Percentiles rank a stretch among this genome's conserved stretches.
Evolutionary conservation across 192 early-diverging fungal genomes (phyloP).

Genomic region (Coemansia sp.): DNA sequence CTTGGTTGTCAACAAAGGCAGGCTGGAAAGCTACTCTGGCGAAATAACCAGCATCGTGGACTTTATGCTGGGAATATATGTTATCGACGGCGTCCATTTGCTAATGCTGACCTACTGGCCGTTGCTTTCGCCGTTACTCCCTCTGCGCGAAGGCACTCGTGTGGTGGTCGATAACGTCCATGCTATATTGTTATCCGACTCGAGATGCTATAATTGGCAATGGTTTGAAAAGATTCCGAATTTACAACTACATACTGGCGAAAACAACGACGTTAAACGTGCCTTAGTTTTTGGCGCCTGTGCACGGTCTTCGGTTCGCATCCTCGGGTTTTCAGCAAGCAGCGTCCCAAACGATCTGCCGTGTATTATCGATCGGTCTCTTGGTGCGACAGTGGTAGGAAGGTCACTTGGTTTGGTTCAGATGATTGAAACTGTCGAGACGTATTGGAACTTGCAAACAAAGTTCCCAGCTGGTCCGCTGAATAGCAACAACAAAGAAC

Average conservation of each 20-base stretch:
- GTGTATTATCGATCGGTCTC: background rate
- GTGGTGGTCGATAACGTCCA: constrained; percentile 40
- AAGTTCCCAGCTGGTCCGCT: constrained; percentile 32
- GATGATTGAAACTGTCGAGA: constrained; percentile 34
- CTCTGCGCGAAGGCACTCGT: constrained; percentile 37
- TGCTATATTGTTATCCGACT: constrained; percentile 27
- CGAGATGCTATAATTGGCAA: constrained; percentile 30
- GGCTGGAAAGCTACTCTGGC: constrained; percentile 44
- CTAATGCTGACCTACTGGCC: constrained; percentile 42
- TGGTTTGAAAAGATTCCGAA: constrained; percentile 22
- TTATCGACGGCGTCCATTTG: constrained; percentile 36
- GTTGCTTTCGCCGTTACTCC: constrained; percentile 19
- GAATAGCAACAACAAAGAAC: background rate
- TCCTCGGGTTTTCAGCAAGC: constrained; percentile 17
- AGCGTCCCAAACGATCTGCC: constrained; percentile 2
- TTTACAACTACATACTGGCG: background rate
- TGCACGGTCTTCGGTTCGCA: constrained; percentile 28
- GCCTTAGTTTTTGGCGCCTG: constrained; percentile 42
- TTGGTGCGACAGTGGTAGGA: constrained; percentile 9
- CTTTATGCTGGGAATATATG: constrained; percentile 32
- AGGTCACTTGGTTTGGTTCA: constrained; percentile 23
- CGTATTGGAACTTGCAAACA: constrained; percentile 28
- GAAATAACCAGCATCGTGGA: constrained; percentile 35
- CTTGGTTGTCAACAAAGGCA: constrained; percentile 16
- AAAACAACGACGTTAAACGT: background rate